These are phyloP conservation scores for Syzygium malaccense DNA, from an alignment of 441 rosid genomes.

Conservation along the genomic window DNA sequence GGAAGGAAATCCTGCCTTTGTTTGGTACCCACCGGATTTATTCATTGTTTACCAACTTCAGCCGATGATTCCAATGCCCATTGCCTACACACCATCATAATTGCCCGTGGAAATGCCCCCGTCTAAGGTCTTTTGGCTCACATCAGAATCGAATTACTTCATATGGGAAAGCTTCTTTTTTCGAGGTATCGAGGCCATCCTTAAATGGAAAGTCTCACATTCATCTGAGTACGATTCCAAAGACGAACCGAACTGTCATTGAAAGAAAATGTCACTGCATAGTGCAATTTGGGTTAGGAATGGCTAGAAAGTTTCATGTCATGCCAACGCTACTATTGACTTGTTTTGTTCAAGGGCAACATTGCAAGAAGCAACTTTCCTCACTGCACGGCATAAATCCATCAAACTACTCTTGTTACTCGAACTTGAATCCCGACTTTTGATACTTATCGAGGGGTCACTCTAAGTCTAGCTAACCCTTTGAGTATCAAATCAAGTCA, in stretches of 20 bases:
- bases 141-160: too few relatives aligned
- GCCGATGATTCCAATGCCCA: too few relatives aligned
- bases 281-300: background rate
- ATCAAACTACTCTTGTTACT: too few relatives aligned
- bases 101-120: too few relatives aligned
- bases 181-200: background rate
- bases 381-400: too few relatives aligned
- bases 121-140: too few relatives aligned
- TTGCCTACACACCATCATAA: too few relatives aligned
- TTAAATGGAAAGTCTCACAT: background rate
- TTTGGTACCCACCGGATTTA: too few relatives aligned
- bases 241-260: background rate
- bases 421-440: too few relatives aligned
- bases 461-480: background rate
- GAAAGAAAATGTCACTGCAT: background rate
- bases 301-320: background rate
- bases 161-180: background rate
- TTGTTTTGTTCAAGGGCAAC: background rate
- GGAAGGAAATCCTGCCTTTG: too few relatives aligned
- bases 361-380: background rate
- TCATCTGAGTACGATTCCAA: background rate
- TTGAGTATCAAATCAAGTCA: background rate
- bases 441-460: background rate
- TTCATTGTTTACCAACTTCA: too few relatives aligned
- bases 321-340: background rate